A percentile compares a stretch with the other conserved stretches of the same genome.
These are phyloP conservation scores for Kokia cookei DNA, from an alignment of 441 rosid genomes.

Conservation along the genomic window DNA sequence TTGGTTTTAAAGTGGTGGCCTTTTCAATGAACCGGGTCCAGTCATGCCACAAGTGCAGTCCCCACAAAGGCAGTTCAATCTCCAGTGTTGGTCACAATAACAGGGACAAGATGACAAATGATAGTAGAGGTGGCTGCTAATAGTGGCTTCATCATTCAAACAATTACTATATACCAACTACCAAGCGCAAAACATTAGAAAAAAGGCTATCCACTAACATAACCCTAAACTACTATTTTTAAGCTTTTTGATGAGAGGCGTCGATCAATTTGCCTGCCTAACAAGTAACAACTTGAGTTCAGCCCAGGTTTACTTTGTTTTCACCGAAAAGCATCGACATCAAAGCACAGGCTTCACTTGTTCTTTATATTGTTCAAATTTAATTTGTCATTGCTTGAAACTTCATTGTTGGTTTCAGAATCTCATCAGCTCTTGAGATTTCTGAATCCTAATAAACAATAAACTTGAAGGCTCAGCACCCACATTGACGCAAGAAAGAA, in stretches of 20 bases:
- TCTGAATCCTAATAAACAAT: background rate
- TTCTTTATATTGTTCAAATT: background rate
- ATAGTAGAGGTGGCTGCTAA: conserved; percentile 45
- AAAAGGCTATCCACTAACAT: conserved; percentile 23
- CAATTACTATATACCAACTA: background rate
- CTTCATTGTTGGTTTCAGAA: background rate
- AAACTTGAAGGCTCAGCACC: background rate
- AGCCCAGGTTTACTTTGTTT: conserved; percentile 9
- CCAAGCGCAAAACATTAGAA: conserved; percentile 18
- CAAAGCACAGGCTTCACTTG: conserved; percentile 7
- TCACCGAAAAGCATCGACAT: conserved; percentile 11
- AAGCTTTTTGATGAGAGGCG: conserved; percentile 17
- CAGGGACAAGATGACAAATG: conserved; percentile 32
- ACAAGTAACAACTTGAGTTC: conserved; percentile 2
- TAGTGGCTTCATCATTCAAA: conserved; percentile 36
- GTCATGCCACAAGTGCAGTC: conserved; percentile 8
- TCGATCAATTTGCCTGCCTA: conserved; percentile 2
- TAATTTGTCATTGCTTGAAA: background rate
- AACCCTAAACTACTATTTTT: conserved; percentile 13
- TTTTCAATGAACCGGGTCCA: conserved; percentile 12
- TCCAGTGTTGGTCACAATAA: conserved; percentile 23
- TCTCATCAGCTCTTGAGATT: background rate
- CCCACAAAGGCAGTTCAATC: conserved; percentile 17
- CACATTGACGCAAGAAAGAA: background rate
- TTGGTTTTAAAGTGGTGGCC: conserved; percentile 17